phyloP scores from a whole-genome alignment of 2,329 filamentous ascomycete species.

The Alternaria longipes region DNA sequence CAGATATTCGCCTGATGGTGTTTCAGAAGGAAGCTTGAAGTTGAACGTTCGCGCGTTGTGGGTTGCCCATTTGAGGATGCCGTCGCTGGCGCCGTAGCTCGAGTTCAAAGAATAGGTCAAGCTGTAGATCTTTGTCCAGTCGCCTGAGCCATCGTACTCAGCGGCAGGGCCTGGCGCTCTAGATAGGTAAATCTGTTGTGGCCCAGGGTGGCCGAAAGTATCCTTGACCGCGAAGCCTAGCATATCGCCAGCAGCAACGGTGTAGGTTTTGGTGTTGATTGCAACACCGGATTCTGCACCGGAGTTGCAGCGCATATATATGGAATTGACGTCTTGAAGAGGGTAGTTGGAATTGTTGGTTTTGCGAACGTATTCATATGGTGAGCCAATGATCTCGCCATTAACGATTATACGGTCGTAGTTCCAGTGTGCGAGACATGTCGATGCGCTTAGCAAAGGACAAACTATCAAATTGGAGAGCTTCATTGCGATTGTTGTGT shows the following conservation, averaged over 20 bases:
- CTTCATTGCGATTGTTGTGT: conserved; percentile 3
- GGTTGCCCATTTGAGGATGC: conserved; percentile 36
- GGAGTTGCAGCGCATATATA: conserved; percentile 39
- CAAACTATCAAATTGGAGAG: background rate
- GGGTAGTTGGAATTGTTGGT: conserved; percentile 37
- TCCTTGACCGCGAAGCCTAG: conserved; percentile 59
- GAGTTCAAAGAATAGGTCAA: conserved; percentile 34
- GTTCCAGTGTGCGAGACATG: conserved; percentile 34
- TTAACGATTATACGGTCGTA: conserved; percentile 43
- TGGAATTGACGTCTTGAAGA: conserved; percentile 35
- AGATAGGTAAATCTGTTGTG: conserved; percentile 41
- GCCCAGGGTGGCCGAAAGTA: conserved; percentile 51
- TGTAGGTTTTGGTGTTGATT: conserved; percentile 34
- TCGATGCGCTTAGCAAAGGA: conserved; percentile 5
- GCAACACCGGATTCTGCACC: conserved; percentile 24
- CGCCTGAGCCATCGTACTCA: conserved; percentile 34
- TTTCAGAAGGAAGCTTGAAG: conserved; percentile 50
- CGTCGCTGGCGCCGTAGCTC: conserved; percentile 43
- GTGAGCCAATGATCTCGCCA: conserved; percentile 30
- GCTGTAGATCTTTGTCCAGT: conserved; percentile 42
- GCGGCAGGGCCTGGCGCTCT: conserved; percentile 27
- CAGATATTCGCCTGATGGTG: conserved; percentile 55
- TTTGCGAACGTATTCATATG: conserved; percentile 37
- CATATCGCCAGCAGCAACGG: conserved; percentile 52
- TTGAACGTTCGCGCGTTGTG: conserved; percentile 35